phyloP scores from a whole-genome alignment of 176 grass and related monocot species.

The Themeda triandra region DNA sequence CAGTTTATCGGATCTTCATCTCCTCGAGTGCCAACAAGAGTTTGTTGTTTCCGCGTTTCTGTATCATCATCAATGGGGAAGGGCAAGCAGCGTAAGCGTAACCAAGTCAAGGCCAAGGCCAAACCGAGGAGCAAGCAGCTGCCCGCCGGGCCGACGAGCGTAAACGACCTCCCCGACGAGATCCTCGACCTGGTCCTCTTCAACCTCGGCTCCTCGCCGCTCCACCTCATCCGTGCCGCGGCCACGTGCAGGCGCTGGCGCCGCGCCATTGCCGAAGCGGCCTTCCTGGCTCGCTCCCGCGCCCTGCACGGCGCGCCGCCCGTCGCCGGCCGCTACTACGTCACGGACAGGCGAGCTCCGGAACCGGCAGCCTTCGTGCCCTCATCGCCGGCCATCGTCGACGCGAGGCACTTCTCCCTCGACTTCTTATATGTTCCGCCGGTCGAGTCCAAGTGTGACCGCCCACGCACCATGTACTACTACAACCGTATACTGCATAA shows the following conservation, averaged over 20 bases:
- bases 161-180: not conserved
- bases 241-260: not conserved
- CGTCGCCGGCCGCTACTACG: constrained; percentile 1
- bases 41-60: too few relatives aligned
- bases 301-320: not conserved
- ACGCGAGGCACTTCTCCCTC: not conserved
- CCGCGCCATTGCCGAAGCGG: not conserved
- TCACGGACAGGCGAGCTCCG: not conserved
- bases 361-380: not conserved
- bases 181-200: not conserved
- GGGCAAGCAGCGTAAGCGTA: too few relatives aligned
- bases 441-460: not conserved
- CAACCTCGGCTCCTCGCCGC: not conserved
- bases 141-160: too few relatives aligned
- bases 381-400: not conserved
- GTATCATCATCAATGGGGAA: not conserved
- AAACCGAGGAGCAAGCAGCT: too few relatives aligned
- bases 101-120: too few relatives aligned
- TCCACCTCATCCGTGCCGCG: not conserved
- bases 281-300: not conserved
- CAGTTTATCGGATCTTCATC: not conserved
- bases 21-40: too few relatives aligned
- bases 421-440: not conserved
- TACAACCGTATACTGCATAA: not conserved
- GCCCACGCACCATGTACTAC: not conserved